These are phyloP conservation scores for Trichoderma virens DNA, from an alignment of 495 filamentous ascomycete genomes.

Conservation along the genomic window DNA sequence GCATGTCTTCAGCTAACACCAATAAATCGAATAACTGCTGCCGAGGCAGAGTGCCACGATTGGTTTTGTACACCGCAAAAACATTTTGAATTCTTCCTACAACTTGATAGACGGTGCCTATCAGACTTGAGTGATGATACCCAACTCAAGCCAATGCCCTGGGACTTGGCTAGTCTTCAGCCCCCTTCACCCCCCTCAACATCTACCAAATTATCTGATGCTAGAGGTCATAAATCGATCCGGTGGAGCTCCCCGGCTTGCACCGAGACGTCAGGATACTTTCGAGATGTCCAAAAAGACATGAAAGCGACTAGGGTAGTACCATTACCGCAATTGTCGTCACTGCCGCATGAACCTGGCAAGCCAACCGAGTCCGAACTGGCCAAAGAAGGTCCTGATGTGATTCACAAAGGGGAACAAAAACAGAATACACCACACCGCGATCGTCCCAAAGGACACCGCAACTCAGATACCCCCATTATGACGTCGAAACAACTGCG, in stretches of 20 bases:
- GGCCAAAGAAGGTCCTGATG: background rate
- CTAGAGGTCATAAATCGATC: background rate
- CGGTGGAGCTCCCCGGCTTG: background rate
- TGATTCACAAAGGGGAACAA: background rate
- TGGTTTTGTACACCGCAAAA: constrained; percentile 11
- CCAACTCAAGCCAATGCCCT: constrained; percentile 4
- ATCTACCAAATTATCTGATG: background rate
- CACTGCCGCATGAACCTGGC: background rate
- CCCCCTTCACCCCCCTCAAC: background rate
- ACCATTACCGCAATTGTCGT: background rate
- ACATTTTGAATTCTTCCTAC: constrained; percentile 8
- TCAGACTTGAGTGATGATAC: background rate
- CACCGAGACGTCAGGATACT: background rate
- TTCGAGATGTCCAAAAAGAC: background rate
- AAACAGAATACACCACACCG: background rate
- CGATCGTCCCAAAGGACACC: background rate
- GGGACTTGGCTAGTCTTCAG: constrained; percentile 1
- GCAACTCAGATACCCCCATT: background rate
- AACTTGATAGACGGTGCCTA: background rate
- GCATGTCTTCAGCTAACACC: background rate
- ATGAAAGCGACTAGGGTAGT: background rate
- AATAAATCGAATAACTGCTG: background rate
- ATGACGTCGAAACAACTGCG: background rate
- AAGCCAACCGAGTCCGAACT: background rate
- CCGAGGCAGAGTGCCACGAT: constrained; percentile 9